Conservation (phyloP, 768 basidiomycete genomes). For the Multifurca ochricompacta region DNA sequence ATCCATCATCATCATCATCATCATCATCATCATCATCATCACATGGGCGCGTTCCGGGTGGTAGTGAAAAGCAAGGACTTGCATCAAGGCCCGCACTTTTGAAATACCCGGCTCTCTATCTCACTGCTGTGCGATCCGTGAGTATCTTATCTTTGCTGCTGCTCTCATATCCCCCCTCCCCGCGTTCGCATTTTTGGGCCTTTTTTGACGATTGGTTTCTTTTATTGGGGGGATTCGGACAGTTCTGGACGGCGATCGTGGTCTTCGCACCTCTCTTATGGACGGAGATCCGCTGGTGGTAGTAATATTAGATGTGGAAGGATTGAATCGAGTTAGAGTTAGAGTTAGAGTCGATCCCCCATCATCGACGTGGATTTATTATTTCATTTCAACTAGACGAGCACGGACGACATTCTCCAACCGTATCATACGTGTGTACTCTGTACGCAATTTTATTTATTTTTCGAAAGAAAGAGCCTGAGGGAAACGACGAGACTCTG, state of each 20-base stretch:
- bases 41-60: slow-evolving; percentile 28
- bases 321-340: too few relatives aligned
- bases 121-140: slow-evolving; percentile 64
- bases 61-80: slow-evolving; percentile 32
- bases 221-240: neutral
- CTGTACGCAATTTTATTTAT: neutral
- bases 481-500: too few relatives aligned
- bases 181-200: too few relatives aligned
- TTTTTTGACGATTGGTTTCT: too few relatives aligned
- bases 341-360: too few relatives aligned
- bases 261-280: slow-evolving; percentile 85
- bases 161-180: too few relatives aligned
- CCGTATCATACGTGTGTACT: neutral
- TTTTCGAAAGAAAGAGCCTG: too few relatives aligned
- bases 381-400: neutral
- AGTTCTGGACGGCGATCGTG: slow-evolving; percentile 90
- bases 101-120: slow-evolving; percentile 60
- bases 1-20: slow-evolving; percentile 40
- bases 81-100: slow-evolving; percentile 39
- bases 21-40: slow-evolving; percentile 37
- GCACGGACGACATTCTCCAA: neutral
- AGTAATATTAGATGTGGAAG: too few relatives aligned
- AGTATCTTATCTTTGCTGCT: slow-evolving; percentile 8
- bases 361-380: neutral
- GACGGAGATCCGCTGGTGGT: slow-evolving; percentile 79